Conservation (phyloP, 192 early-diverging fungal species). For the Oehlia diaphana region DNA sequence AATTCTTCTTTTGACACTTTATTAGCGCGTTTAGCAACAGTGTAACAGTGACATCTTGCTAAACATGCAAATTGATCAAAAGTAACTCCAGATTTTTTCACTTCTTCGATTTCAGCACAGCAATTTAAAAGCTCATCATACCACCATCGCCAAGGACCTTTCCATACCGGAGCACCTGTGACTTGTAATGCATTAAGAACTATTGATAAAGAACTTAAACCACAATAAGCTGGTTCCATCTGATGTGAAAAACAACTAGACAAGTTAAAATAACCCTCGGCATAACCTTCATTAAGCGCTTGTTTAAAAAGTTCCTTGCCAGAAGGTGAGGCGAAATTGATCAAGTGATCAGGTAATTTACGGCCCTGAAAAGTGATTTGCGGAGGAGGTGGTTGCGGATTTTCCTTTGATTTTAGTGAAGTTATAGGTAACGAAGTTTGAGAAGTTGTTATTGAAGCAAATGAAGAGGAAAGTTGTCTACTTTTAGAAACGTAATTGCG, state of each 20-base stretch:
- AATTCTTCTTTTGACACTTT: constrained; percentile 75
- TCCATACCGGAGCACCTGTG: constrained; percentile 85
- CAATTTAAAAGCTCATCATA: constrained; percentile 74
- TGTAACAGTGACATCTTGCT: constrained; percentile 84
- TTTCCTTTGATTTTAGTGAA: not conserved
- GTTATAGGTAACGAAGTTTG: not conserved
- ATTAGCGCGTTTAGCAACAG: constrained; percentile 71
- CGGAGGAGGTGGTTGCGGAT: not conserved
- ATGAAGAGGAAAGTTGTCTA: not conserved
- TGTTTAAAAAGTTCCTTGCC: constrained; percentile 82
- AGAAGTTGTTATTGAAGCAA: not conserved
- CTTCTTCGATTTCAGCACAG: constrained; percentile 66
- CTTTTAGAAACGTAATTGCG: not conserved
- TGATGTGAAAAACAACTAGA: constrained; percentile 90
- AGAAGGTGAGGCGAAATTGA: constrained; percentile 75
- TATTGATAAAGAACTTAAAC: constrained; percentile 88
- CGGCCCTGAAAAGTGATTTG: constrained; percentile 56
- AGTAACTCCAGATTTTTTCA: constrained; percentile 84
- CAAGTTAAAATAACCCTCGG: constrained; percentile 85
- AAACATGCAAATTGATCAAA: constrained; percentile 89
- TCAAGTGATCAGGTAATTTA: constrained; percentile 61
- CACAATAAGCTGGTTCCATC: constrained; percentile 87
- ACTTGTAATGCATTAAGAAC: constrained; percentile 92
- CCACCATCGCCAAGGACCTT: constrained; percentile 78
- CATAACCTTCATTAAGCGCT: constrained; percentile 70